A percentile compares a stretch with the other conserved stretches of the same genome.
Evolutionary conservation across 352 stramenopile genomes (phyloP).

Genomic region (Globisporangium polare): DNA sequence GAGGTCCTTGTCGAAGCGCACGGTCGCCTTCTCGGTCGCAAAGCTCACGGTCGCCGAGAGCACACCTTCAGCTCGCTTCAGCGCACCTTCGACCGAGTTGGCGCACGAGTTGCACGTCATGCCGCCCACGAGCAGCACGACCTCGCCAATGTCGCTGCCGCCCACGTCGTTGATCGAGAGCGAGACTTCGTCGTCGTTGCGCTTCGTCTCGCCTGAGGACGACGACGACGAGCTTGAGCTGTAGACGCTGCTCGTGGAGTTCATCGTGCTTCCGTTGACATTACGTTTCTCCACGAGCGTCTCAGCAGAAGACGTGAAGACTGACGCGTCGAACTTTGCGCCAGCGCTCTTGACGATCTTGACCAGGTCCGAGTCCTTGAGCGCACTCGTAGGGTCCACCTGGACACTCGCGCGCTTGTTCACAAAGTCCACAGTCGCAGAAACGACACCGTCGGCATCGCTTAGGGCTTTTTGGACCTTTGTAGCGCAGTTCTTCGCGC

Average conservation of each 20-base stretch:
- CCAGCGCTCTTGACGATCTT: conserved; percentile 35
- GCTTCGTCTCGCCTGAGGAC: background rate
- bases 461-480: conserved; percentile 69
- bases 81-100: conserved; percentile 86
- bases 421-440: conserved; percentile 63
- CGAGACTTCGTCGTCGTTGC: conserved; percentile 24
- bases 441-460: conserved; percentile 55
- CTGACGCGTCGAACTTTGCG: conserved; percentile 39
- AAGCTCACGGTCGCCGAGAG: conserved; percentile 79
- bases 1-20: conserved; percentile 74
- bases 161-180: conserved; percentile 28
- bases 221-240: conserved; percentile 9
- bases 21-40: conserved; percentile 79
- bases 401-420: conserved; percentile 56
- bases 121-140: conserved; percentile 66
- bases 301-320: conserved; percentile 13
- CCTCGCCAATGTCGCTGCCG: conserved; percentile 51
- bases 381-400: conserved; percentile 46
- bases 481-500: conserved; percentile 55
- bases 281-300: background rate
- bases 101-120: conserved; percentile 93
- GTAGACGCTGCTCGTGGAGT: conserved; percentile 4
- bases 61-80: conserved; percentile 77
- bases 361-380: conserved; percentile 64
- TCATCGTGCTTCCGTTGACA: conserved; percentile 1